Evolutionary conservation across 2,329 filamentous ascomycete species (phyloP).

Genomic region (Kalmusia sp.): DNA sequence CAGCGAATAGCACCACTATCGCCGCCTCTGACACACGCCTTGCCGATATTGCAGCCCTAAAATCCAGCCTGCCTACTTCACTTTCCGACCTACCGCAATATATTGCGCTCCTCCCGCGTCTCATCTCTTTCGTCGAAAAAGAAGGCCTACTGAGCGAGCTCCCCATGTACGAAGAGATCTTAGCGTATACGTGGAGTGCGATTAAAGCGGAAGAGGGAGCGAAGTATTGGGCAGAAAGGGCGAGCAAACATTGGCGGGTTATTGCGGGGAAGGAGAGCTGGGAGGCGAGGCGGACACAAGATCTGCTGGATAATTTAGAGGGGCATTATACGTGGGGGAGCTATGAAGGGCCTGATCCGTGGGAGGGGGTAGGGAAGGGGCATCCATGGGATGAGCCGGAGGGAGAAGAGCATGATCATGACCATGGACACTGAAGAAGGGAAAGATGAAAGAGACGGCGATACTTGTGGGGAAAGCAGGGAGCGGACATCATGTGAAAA

Average conservation of each 20-base stretch:
- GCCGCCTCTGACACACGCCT: conserved; percentile 34
- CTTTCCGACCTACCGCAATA: conserved; percentile 26
- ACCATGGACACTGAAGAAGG: background rate
- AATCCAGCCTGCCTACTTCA: conserved; percentile 29
- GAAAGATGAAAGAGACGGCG: too few species aligned
- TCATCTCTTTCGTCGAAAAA: conserved; percentile 34
- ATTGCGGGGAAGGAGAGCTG: conserved; percentile 34
- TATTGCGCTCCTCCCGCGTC: conserved; percentile 28
- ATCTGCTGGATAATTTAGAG: conserved; percentile 30
- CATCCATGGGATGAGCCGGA: conserved; percentile 15
- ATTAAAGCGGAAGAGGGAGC: conserved; percentile 32
- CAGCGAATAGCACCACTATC: conserved; percentile 17
- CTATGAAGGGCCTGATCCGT: conserved; percentile 31
- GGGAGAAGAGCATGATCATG: background rate
- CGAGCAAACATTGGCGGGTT: conserved; percentile 32
- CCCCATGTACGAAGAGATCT: conserved; percentile 39
- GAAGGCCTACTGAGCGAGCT: conserved; percentile 33
- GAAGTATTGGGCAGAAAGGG: conserved; percentile 35
- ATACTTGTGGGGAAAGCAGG: too few species aligned
- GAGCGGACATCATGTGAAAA: too few species aligned
- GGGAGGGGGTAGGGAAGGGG: conserved; percentile 20
- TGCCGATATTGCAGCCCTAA: conserved; percentile 31
- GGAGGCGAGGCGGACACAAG: conserved; percentile 29
- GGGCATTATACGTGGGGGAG: conserved; percentile 34
- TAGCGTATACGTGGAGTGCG: conserved; percentile 40